Base-by-base conservation (phyloP, 768 basidiomycete genomes). In the Mycena vulgaris region DNA sequence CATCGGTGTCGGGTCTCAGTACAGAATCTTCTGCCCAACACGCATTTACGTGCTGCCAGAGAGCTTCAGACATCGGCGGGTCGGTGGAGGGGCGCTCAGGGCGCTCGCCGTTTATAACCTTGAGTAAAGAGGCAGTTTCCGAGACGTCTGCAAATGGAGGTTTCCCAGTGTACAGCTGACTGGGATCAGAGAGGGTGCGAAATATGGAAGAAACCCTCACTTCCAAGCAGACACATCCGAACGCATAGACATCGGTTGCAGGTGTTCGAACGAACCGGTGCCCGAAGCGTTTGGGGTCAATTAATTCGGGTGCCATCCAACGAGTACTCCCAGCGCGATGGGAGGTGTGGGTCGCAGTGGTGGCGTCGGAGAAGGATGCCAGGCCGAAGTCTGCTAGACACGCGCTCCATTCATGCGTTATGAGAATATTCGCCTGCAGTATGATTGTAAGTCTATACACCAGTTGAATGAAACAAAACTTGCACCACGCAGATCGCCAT, bases 281-380 rank as follows among this genome's bases (percentile, higher is more conserved):
- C 52, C 72, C 77, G 53, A 80, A 79, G 3, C 66, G 63, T 40
- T 77, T 77, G 0, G 80, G 80, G 48, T 78, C 68, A 25, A 79
- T 74, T 11, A 81, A 72, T 65, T 82, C 81, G 0, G 81, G 81
- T 2, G 81, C 80, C 81, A 80, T 82, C 79, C 81, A 82, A 25
- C 80, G 66, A 13, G 76, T 63, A 21, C 75, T 75, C 25, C 81
- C 80, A 10, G 74, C 76, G 5, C 74, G 69, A 39, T 73, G 74
- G 9, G 79, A 75, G 3, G 76, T 74, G 39, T 75, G 72, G 14
- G 74, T 76, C 21, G 76, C 67, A 4, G 72, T 62, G 4, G 78
- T 79, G 21, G 74, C 76, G 55, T 80, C 80, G 19, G 76, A 72
- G 31, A 81, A 77, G 10, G 70, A 69, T 5, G 78, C 74, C 42